Evolutionary conservation across 176 grass and related monocot species (phyloP).

Genomic region (Musa acuminata): DNA sequence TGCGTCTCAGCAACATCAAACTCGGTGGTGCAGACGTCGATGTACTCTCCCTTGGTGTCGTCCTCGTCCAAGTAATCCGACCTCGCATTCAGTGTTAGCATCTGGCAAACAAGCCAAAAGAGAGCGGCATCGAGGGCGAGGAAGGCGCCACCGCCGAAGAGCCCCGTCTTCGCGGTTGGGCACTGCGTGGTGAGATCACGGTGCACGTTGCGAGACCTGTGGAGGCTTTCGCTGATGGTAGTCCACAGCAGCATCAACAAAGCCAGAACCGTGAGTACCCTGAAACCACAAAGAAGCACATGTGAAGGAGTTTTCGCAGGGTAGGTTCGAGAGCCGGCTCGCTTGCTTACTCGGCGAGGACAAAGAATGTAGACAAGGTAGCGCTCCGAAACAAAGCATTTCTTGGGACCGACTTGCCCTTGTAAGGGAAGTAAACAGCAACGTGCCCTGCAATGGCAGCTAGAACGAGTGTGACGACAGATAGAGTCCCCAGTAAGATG

Average conservation of each 20-base stretch:
- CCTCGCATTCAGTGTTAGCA: conserved; percentile 46
- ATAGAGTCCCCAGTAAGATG: conserved; percentile 27
- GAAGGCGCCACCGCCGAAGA: conserved; percentile 49
- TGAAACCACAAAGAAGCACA: background rate
- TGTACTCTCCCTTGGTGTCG: background rate
- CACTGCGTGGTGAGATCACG: conserved; percentile 19
- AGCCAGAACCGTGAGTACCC: conserved; percentile 28
- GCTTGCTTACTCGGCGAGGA: conserved; percentile 39
- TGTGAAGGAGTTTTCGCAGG: background rate
- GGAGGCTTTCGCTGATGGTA: conserved; percentile 34
- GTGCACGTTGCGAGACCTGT: conserved; percentile 38
- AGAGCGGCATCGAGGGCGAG: conserved; percentile 45
- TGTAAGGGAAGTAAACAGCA: conserved; percentile 46
- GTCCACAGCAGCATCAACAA: conserved; percentile 30
- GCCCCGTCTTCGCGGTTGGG: conserved; percentile 42
- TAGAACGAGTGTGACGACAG: conserved; percentile 15
- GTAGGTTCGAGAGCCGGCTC: too few relatives aligned
- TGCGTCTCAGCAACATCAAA: too few relatives aligned
- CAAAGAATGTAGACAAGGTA: conserved; percentile 39
- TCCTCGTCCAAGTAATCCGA: conserved; percentile 31
- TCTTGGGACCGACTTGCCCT: conserved; percentile 19
- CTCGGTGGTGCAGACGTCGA: background rate
- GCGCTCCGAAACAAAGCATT: conserved; percentile 30
- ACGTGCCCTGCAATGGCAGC: conserved; percentile 22
- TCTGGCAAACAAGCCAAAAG: conserved; percentile 50